Evolutionary conservation across 805 yeast species (phyloP).

Genomic region (Metschnikowia shivogae): DNA sequence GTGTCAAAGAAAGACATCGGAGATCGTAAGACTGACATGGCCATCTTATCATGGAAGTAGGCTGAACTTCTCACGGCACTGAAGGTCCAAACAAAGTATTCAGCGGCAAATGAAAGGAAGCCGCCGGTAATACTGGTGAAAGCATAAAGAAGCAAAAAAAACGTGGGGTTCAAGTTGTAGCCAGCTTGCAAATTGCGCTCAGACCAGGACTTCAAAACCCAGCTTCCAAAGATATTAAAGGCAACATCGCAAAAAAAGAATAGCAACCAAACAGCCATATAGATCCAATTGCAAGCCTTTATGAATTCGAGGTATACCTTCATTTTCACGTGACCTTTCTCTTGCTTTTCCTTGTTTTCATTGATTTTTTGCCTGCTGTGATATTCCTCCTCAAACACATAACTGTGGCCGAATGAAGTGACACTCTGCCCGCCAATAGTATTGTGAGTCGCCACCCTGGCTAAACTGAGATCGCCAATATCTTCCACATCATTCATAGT

Average conservation of each 20-base stretch:
- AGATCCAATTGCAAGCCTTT: conserved; percentile 30
- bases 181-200: conserved; percentile 26
- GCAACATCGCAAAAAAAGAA: conserved; percentile 23
- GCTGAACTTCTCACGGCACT: conserved; percentile 29
- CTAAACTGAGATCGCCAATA: conserved; percentile 13
- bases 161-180: conserved; percentile 22
- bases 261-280: conserved; percentile 17
- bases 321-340: conserved; percentile 29
- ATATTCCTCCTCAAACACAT: conserved; percentile 26
- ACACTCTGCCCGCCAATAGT: conserved; percentile 27
- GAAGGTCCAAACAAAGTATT: conserved; percentile 29
- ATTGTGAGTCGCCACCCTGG: conserved; percentile 14
- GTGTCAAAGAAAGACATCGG: conserved; percentile 43
- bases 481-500: conserved; percentile 22
- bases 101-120: conserved; percentile 23
- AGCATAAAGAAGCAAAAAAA: conserved; percentile 26
- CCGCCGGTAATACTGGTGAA: conserved; percentile 28
- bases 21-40: conserved; percentile 29
- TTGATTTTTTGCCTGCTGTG: conserved; percentile 15
- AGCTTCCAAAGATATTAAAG: conserved; percentile 23
- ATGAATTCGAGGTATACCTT: conserved; percentile 26
- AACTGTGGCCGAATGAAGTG: conserved; percentile 32
- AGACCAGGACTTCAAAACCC: conserved; percentile 35
- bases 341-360: conserved; percentile 14
- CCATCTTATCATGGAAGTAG: conserved; percentile 37